phyloP scores from a whole-genome alignment of 345 rosid species.

The Eucalyptus polyanthemos region DNA sequence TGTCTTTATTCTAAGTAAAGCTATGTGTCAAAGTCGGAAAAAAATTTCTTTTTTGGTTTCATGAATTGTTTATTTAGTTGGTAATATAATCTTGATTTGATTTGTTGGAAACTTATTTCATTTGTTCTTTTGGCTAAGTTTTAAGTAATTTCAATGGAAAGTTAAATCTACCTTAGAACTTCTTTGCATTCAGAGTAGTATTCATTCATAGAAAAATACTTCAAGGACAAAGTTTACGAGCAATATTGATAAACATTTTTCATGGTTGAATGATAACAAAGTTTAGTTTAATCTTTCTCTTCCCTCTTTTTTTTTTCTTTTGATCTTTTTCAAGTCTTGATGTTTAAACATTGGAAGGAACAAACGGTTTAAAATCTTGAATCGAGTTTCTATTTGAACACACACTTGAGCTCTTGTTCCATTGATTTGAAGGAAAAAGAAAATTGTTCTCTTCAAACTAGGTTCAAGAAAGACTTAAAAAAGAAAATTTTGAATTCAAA shows the following conservation, averaged over 20 bases:
- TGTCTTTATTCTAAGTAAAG: neutral
- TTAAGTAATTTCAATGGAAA: neutral
- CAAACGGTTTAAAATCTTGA: neutral
- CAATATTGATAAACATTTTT: neutral
- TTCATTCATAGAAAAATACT: neutral
- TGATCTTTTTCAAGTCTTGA: neutral
- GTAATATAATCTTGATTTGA: neutral
- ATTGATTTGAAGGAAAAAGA: neutral
- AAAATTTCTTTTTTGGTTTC: neutral
- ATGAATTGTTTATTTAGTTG: neutral
- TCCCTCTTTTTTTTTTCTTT: neutral
- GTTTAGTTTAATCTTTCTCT: neutral
- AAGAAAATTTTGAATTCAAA: neutral
- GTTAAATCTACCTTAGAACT: neutral
- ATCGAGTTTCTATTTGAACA: neutral
- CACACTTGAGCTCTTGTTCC: neutral
- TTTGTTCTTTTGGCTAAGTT: neutral
- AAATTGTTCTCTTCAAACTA: neutral
- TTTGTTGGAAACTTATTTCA: neutral
- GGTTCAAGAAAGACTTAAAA: neutral
- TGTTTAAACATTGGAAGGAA: neutral
- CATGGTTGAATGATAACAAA: neutral
- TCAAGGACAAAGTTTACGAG: neutral
- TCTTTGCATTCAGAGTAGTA: neutral
- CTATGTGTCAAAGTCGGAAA: neutral